These are phyloP conservation scores for Persicaria maculosa DNA, from an alignment of 148 eudicot species.

Conservation along the genomic window DNA sequence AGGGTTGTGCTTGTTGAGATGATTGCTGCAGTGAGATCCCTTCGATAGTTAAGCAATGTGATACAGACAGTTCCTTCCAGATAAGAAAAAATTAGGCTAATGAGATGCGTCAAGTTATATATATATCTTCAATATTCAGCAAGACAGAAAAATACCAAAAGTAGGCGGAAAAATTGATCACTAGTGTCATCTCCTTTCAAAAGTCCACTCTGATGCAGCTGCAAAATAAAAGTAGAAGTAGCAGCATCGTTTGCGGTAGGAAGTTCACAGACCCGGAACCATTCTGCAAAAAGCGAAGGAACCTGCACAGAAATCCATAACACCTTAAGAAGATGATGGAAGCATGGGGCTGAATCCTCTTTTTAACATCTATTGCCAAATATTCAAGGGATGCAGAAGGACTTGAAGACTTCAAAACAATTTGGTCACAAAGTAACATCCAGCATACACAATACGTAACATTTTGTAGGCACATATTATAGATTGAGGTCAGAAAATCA, in stretches of 20 bases:
- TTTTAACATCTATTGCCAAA: neutral
- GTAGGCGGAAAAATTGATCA: slow-evolving; percentile 70
- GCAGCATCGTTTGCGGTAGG: slow-evolving; percentile 65
- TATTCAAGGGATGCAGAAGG: neutral
- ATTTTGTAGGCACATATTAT: neutral
- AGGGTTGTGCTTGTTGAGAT: slow-evolving; percentile 53
- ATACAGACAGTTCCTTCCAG: slow-evolving; percentile 75
- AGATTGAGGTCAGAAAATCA: neutral
- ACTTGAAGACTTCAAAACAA: neutral
- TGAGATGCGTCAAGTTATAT: neutral
- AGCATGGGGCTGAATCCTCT: neutral
- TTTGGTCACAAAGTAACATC: neutral
- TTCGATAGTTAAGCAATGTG: slow-evolving; percentile 70
- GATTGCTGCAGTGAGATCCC: slow-evolving; percentile 48
- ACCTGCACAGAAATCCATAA: slow-evolving; percentile 37
- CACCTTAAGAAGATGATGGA: slow-evolving; percentile 5
- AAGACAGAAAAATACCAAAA: slow-evolving; percentile 39
- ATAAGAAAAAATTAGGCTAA: neutral
- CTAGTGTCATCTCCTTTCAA: slow-evolving; percentile 81
- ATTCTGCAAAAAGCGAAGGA: slow-evolving; percentile 59
- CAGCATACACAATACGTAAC: neutral
- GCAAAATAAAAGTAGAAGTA: slow-evolving; percentile 42
- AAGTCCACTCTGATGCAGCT: slow-evolving; percentile 66
- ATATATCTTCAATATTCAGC: neutral
- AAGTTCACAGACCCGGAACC: slow-evolving; percentile 70